phyloP scores from a whole-genome alignment of 768 basidiomycete genomes.

The Coprinopsis cinerea region DNA sequence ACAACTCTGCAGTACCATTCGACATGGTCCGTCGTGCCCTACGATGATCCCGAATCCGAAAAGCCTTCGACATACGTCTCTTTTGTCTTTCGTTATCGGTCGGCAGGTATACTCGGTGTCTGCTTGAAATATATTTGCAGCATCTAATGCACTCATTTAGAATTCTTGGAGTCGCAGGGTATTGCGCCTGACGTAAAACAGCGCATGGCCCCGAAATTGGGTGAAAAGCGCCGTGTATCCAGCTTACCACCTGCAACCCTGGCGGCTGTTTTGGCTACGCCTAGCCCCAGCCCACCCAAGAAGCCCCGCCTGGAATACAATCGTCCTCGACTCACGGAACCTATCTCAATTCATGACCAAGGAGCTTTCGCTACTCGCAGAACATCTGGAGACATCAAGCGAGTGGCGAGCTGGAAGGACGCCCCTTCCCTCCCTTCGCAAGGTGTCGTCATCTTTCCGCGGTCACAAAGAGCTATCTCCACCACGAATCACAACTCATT shows the following conservation, averaged over 20 bases:
- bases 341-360: conserved; percentile 1
- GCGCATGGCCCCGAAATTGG: conserved; percentile 14
- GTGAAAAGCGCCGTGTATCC: conserved; percentile 28
- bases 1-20: conserved; percentile 34
- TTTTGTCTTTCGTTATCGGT: conserved; percentile 63
- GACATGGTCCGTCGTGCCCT: conserved; percentile 52
- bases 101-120: conserved; percentile 34
- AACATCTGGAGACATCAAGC: background rate
- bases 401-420: background rate
- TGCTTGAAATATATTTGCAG: background rate
- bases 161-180: conserved; percentile 46
- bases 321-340: conserved; percentile 3
- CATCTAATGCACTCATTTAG: conserved; percentile 21
- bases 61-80: conserved; percentile 50
- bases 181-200: conserved; percentile 34
- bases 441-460: background rate
- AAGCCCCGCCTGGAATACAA: too few species aligned
- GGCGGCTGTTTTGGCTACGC: conserved; percentile 9
- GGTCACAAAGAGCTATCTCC: background rate
- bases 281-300: conserved; percentile 15
- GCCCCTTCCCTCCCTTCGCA: background rate
- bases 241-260: conserved; percentile 30
- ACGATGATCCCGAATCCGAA: conserved; percentile 30
- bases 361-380: background rate
- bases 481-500: background rate